Base-by-base conservation (phyloP, 148 eudicot species). In the Silene latifolia region DNA sequence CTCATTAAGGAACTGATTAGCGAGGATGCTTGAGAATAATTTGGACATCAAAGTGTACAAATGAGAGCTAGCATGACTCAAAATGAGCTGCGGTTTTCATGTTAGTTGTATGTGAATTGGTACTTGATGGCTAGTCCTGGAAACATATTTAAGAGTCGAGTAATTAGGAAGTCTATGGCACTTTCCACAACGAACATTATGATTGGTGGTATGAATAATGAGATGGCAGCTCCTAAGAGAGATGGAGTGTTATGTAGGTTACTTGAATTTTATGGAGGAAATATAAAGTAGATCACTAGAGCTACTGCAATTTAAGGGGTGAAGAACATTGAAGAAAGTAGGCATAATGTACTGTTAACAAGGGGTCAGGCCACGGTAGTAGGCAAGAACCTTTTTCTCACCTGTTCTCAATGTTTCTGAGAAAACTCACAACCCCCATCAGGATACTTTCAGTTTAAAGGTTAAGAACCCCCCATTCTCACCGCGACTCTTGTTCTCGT, bases 271-370 rank as follows among this genome's bases (percentile, higher is more conserved):
- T 35, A 65, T n/a, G 3, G 17, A 9, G 71, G 24, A 39, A 39
- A 42, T 51, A 10, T 27, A n/a, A 67, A 54, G 54, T 44, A 42
- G n/a, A n/a, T n/a, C n/a, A n/a, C n/a, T n/a, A n/a, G 71, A 67
- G 69, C 69, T 65, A n/a, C 21, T 65, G 69, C 7, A 44, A 65
- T 32, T 11, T 65, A 35, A 65, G n/a, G 66, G n/a, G 23, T 63
- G 3, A 65, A 32, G 47, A 48, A 65, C 47, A 15, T 1, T 35
- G 9, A 65, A 29, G 47, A 65, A 20, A 21, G 15, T 10, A 23
- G 11, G 48, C 29, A 27, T 27, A 29, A 5, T 12, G 14, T 63
- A 25, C 14, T 25, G 67, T 27, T 39, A 39, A 17, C n/a, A 12
- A 6, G 8, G 21, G 7, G 7, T 14, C 29, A 13, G 35, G 42